These are phyloP conservation scores for Mycena haematopus DNA, from an alignment of 768 basidiomycete species.

Conservation along the genomic window DNA sequence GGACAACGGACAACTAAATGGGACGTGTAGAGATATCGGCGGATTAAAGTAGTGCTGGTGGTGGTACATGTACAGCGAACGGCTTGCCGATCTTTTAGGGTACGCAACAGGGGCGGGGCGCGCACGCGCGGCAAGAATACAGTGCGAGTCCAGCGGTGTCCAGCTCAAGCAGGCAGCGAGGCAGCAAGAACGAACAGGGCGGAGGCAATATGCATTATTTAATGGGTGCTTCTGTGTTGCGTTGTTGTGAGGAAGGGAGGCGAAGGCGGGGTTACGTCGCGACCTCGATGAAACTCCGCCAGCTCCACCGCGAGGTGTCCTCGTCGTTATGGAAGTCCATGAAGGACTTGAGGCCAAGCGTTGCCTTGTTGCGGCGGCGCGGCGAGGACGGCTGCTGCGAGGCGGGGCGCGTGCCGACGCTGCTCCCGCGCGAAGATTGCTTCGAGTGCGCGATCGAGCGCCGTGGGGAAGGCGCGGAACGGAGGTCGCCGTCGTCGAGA, in stretches of 20 bases:
- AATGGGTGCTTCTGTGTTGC: background rate
- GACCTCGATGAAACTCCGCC: conserved; percentile 58
- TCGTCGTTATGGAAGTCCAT: conserved; percentile 54
- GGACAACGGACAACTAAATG: conserved; percentile 7
- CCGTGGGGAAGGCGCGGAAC: conserved; percentile 12
- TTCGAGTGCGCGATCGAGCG: conserved; percentile 3
- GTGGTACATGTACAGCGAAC: conserved; percentile 12
- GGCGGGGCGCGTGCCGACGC: conserved; percentile 14
- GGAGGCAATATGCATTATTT: conserved; percentile 12
- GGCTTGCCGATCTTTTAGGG: conserved; percentile 16
- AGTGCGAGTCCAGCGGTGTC: conserved; percentile 21
- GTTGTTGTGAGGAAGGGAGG: background rate
- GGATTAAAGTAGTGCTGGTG: conserved; percentile 3
- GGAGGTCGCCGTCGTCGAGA: conserved; percentile 24
- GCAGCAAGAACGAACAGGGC: conserved; percentile 5
- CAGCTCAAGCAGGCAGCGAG: conserved; percentile 14
- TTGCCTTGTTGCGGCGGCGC: conserved; percentile 43
- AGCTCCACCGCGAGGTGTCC: conserved; percentile 44
- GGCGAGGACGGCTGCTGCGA: conserved; percentile 26
- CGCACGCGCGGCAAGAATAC: conserved; percentile 2
- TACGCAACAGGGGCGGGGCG: background rate
- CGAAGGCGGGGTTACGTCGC: conserved; percentile 12
- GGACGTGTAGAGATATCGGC: conserved; percentile 11
- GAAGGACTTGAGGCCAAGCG: conserved; percentile 52
- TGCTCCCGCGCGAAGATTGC: conserved; percentile 16